These are phyloP conservation scores for Boletus sp. DNA, from an alignment of 1,284 basidiomycete species.

Conservation along the genomic window DNA sequence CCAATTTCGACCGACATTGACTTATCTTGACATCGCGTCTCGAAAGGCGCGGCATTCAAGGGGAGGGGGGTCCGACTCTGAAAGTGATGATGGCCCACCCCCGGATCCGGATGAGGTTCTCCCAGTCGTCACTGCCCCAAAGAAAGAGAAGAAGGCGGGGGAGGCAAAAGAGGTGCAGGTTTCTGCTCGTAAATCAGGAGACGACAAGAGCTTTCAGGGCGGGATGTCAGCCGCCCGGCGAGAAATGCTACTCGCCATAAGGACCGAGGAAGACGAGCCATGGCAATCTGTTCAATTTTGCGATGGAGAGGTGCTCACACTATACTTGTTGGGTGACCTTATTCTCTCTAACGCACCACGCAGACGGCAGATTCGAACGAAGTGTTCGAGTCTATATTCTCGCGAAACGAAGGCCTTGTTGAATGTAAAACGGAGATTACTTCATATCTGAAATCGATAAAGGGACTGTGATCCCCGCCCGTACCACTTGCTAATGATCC, in stretches of 20 bases:
- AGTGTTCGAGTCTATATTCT: slow-evolving; percentile 62
- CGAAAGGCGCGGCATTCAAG: slow-evolving; percentile 58
- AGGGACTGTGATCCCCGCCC: slow-evolving; percentile 44
- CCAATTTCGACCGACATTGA: slow-evolving; percentile 75
- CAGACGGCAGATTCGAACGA: slow-evolving; percentile 58
- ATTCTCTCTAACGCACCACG: slow-evolving; percentile 14
- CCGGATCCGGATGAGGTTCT: slow-evolving; percentile 72
- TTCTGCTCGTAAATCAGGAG: slow-evolving; percentile 59
- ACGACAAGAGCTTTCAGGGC: slow-evolving; percentile 60
- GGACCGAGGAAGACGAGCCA: slow-evolving; percentile 69
- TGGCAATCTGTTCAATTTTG: slow-evolving; percentile 68
- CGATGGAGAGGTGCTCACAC: slow-evolving; percentile 52
- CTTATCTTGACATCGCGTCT: slow-evolving; percentile 70
- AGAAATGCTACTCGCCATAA: slow-evolving; percentile 71
- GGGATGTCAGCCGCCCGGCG: slow-evolving; percentile 60
- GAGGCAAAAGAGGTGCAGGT: slow-evolving; percentile 76
- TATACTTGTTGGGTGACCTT: not conserved
- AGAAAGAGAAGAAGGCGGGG: slow-evolving; percentile 53
- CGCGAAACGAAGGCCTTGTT: slow-evolving; percentile 51
- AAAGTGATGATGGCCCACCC: slow-evolving; percentile 75
- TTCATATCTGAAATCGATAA: slow-evolving; percentile 58
- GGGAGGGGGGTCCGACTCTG: slow-evolving; percentile 54
- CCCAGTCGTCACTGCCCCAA: slow-evolving; percentile 46
- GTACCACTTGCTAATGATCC: slow-evolving; percentile 1
- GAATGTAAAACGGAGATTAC: slow-evolving; percentile 62